These are phyloP conservation scores for Xylaria acuta DNA, from an alignment of 495 filamentous ascomycete species.

Conservation along the genomic window DNA sequence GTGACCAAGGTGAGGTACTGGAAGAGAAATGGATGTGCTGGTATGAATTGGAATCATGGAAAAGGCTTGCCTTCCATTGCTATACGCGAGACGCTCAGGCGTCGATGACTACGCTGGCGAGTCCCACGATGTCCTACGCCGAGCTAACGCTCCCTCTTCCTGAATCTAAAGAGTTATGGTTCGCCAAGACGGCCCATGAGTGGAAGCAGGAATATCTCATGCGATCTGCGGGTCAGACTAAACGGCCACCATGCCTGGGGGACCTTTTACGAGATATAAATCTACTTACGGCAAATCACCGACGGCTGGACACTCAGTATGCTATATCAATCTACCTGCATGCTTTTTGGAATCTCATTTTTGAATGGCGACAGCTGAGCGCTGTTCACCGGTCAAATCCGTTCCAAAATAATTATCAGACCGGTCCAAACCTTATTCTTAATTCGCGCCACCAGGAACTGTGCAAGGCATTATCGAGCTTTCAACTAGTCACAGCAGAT, in stretches of 20 bases:
- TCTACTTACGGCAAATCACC: slow-evolving; percentile 46
- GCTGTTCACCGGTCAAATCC: slow-evolving; percentile 46
- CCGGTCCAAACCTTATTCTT: slow-evolving; percentile 51
- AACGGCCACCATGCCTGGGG: slow-evolving; percentile 53
- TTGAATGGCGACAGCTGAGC: slow-evolving; percentile 64
- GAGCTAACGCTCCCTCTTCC: slow-evolving; percentile 68
- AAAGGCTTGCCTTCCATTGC: slow-evolving; percentile 63
- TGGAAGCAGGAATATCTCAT: slow-evolving; percentile 62
- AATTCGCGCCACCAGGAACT: slow-evolving; percentile 61
- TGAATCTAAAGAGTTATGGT: slow-evolving; percentile 60
- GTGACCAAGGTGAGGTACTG: slow-evolving; percentile 55
- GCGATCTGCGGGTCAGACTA: slow-evolving; percentile 35
- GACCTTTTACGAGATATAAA: slow-evolving; percentile 61
- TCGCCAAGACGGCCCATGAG: slow-evolving; percentile 58
- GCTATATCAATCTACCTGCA: slow-evolving; percentile 60
- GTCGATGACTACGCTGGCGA: slow-evolving; percentile 62
- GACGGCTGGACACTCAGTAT: slow-evolving; percentile 57
- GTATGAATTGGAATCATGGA: slow-evolving; percentile 62
- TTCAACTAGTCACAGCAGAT: slow-evolving; percentile 37
- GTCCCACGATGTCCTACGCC: slow-evolving; percentile 66
- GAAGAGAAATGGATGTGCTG: slow-evolving; percentile 66
- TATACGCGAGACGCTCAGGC: slow-evolving; percentile 65
- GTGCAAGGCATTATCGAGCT: slow-evolving; percentile 38
- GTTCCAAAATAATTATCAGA: slow-evolving; percentile 24
- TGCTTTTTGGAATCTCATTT: slow-evolving; percentile 63